Percentiles rank a stretch among this genome's conserved stretches.
Conservation (phyloP, 768 basidiomycete species). For the Mycena chlorophos region DNA sequence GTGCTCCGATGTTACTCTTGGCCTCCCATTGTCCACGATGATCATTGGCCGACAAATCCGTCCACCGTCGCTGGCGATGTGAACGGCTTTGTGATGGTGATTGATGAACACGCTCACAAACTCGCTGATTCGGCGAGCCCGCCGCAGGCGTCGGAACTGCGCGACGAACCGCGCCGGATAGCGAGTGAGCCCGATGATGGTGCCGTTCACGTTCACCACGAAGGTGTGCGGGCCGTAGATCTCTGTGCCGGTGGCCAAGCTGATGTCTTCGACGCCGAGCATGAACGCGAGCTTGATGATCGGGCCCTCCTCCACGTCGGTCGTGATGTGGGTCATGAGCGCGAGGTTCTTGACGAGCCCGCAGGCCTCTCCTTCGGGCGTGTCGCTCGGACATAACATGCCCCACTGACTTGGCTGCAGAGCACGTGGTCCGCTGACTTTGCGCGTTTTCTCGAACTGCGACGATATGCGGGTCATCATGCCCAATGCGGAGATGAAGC, state of each 20-base stretch:
- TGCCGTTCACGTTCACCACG: conserved; percentile 96
- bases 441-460: conserved; percentile 98
- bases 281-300: conserved; percentile 87
- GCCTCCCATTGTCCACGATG: conserved; percentile 82
- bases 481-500: conserved; percentile 95
- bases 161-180: conserved; percentile 81
- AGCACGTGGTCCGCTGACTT: conserved; percentile 96
- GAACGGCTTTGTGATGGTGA: conserved; percentile 90
- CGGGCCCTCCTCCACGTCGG: conserved; percentile 95
- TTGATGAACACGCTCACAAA: conserved; percentile 97
- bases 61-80: conserved; percentile 96
- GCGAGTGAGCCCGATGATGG: conserved; percentile 90
- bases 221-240: conserved; percentile 93
- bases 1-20: conserved; percentile 79
- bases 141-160: conserved; percentile 89
- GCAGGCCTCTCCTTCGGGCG: conserved; percentile 99
- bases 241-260: conserved; percentile 88
- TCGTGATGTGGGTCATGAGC: conserved; percentile 99
- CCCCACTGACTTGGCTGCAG: conserved; percentile 99
- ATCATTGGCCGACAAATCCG: conserved; percentile 97
- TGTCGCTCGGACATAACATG: conserved; percentile 96
- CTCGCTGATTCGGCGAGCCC: conserved; percentile 90
- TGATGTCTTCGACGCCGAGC: conserved; percentile 98
- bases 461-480: conserved; percentile 99
- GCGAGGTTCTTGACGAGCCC: conserved; percentile 98